These are phyloP conservation scores for Fistulinella prunicolor DNA, from an alignment of 768 basidiomycete species.

Conservation along the genomic window DNA sequence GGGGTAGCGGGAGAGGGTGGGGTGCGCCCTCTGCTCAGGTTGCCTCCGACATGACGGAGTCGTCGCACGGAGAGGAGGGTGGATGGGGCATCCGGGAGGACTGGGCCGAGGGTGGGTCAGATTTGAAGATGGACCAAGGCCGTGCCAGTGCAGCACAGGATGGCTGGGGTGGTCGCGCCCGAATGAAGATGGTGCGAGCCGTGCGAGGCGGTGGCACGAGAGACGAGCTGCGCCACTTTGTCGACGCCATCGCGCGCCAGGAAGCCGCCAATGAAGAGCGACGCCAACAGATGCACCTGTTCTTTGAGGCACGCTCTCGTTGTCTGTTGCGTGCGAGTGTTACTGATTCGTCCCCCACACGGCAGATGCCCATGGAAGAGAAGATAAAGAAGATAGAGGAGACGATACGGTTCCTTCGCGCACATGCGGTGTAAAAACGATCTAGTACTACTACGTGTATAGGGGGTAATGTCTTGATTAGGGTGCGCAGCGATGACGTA, in stretches of 20 bases:
- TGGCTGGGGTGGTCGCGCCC: background rate
- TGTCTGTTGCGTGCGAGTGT: background rate
- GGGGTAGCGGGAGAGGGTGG: slow-evolving; percentile 5
- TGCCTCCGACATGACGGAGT: slow-evolving; percentile 22
- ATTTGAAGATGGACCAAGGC: too few relatives aligned
- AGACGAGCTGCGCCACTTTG: slow-evolving; percentile 35
- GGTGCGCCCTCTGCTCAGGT: slow-evolving; percentile 4
- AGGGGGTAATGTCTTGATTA: background rate
- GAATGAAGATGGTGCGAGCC: too few relatives aligned
- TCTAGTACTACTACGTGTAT: too few relatives aligned
- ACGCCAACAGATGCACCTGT: slow-evolving; percentile 46
- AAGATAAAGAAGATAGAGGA: slow-evolving; percentile 53
- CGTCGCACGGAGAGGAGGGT: slow-evolving; percentile 9
- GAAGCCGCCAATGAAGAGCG: slow-evolving; percentile 38
- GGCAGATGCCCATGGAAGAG: slow-evolving; percentile 57
- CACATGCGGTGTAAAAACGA: slow-evolving; percentile 9
- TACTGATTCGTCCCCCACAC: slow-evolving; percentile 1
- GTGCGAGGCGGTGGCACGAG: slow-evolving; percentile 1
- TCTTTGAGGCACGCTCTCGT: slow-evolving; percentile 42
- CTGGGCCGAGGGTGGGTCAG: slow-evolving; percentile 15
- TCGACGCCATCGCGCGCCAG: slow-evolving; percentile 45
- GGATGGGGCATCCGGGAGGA: slow-evolving; percentile 19
- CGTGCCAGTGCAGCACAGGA: slow-evolving; percentile 1
- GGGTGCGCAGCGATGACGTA: too few relatives aligned
- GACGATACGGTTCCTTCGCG: slow-evolving; percentile 40